Evolutionary conservation across 2,329 filamentous ascomycete species (phyloP).

Genomic region (Neonectria sp.): DNA sequence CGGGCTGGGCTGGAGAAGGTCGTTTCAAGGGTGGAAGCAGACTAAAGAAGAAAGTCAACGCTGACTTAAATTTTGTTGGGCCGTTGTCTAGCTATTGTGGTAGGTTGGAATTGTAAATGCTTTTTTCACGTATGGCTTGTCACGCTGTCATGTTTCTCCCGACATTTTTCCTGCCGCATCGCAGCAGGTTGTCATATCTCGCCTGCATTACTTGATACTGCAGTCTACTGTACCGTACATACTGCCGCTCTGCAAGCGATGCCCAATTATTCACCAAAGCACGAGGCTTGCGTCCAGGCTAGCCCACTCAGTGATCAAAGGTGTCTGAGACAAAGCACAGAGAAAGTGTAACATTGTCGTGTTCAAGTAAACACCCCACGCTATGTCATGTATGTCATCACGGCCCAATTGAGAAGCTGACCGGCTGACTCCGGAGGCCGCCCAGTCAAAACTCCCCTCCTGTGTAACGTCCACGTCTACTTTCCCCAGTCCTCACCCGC

Average conservation of each 20-base stretch:
- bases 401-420: not conserved
- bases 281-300: not conserved
- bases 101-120: not conserved
- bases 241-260: not conserved
- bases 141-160: not conserved
- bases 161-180: not conserved
- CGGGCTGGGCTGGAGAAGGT: not conserved
- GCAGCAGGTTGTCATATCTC: too few relatives aligned
- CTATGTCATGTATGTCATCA: not conserved
- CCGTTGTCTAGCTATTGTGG: not conserved
- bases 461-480: slow-evolving; percentile 63
- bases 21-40: too few relatives aligned
- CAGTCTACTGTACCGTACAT: too few relatives aligned
- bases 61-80: not conserved
- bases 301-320: too few relatives aligned
- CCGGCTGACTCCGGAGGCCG: not conserved
- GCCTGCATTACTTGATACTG: too few relatives aligned
- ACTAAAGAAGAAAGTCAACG: not conserved
- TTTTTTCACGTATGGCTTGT: not conserved
- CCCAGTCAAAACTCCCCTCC: slow-evolving; percentile 60
- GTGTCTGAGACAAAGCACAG: too few relatives aligned
- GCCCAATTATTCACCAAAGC: not conserved
- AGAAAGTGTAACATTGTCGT: not conserved
- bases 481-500: slow-evolving; percentile 59
- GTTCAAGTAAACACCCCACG: not conserved